Base-by-base conservation (phyloP, 2,329 filamentous ascomycete genomes). In the Alternaria sp. region DNA sequence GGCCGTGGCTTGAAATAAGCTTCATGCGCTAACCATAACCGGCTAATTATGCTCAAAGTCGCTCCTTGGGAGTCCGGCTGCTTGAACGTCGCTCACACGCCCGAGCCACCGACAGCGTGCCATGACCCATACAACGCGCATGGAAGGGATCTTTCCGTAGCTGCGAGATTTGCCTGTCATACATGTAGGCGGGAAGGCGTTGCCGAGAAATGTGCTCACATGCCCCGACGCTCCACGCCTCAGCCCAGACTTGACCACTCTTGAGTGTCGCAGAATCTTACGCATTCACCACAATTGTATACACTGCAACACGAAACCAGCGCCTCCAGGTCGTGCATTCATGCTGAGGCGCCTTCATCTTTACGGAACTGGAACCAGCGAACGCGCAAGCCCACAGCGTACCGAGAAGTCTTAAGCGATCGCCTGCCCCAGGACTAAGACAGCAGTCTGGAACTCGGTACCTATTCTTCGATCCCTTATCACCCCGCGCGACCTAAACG, bases 371-470 rank as follows among this genome's bases (percentile, higher is more conserved):
- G 40, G 57, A 62, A 54, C 28, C 49, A 62, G 68, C 69, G 69
- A 72, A 71, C 47, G 67, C 62, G 57, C 55, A 50, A 62, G 52
- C 62, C 59, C 55, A 54, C 61, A 43, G 23, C 30, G 49, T 62
- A 45, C 59, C 49, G 43, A 59, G 40, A 44, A 60, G 51, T 63
- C 70, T 70, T 75, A 76, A 72, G 67, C 63, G 60, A 64, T 59
- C 59, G 51, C 45, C 51, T 55, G 30, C 53, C 62, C 65, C 57
- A 61, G 51, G 61, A 54, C 50, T 57, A 51, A 25, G 63, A 66
- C 56, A 55, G 43, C 67, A 78, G 74, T 76, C 76, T 73, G 73
- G 73, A 67, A 77, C 73, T 77, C 75, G 67, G 26, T 55, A 64
- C 52, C 61, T 63, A 58, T 59, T 61, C n/a, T 25, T 56, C 43